Conservation (phyloP, 805 yeast genomes). For the Zygosaccharomyces gambellarensis region DNA sequence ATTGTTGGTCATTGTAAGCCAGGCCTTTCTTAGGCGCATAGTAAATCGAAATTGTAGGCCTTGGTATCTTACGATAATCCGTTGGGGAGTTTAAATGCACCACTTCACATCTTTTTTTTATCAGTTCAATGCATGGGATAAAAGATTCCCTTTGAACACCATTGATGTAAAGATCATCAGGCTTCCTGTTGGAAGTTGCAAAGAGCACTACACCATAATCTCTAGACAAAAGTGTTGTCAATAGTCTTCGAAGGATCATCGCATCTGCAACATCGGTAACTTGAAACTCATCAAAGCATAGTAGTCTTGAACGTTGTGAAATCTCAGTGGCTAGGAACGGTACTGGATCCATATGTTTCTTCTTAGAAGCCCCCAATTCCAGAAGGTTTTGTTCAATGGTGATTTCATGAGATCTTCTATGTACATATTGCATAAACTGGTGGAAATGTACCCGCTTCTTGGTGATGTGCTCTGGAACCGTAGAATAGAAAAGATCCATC, state of each 20-base stretch:
- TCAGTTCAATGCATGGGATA: constrained; percentile 81
- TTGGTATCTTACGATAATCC: constrained; percentile 84
- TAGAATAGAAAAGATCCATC: constrained; percentile 89
- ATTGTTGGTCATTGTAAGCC: constrained; percentile 46
- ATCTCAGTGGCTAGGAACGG: constrained; percentile 82
- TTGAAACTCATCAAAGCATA: constrained; percentile 96
- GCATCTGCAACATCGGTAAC: constrained; percentile 99
- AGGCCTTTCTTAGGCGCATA: constrained; percentile 66
- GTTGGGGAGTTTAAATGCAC: constrained; percentile 83
- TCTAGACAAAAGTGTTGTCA: constrained; percentile 60
- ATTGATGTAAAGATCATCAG: constrained; percentile 86
- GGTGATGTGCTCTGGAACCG: constrained; percentile 72
- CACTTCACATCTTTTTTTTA: constrained; percentile 70
- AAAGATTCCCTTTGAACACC: constrained; percentile 92
- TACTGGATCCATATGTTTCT: constrained; percentile 69
- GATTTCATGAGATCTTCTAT: constrained; percentile 78
- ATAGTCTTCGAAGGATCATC: constrained; percentile 78
- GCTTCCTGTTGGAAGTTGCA: constrained; percentile 93
- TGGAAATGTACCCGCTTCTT: constrained; percentile 88
- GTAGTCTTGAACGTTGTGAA: constrained; percentile 65
- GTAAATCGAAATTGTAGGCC: constrained; percentile 77
- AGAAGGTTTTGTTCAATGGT: constrained; percentile 51
- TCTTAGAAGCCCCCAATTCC: constrained; percentile 30
- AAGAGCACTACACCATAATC: constrained; percentile 81
- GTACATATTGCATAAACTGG: constrained; percentile 93